A percentile compares a stretch with the other conserved stretches of the same genome.
phyloP scores from a whole-genome alignment of 768 basidiomycete species.

The Panus rudis region DNA sequence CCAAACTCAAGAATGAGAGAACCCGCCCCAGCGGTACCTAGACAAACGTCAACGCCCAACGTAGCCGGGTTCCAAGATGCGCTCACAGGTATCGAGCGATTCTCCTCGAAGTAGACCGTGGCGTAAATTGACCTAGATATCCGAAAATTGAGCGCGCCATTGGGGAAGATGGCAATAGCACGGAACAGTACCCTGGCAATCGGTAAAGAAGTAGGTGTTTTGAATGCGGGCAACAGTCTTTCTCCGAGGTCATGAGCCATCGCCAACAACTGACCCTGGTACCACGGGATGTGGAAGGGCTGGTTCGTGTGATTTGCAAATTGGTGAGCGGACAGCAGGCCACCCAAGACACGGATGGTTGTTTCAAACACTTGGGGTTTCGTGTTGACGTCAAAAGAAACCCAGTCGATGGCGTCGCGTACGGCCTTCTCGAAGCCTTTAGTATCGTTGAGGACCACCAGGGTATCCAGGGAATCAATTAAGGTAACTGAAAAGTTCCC shows the following conservation, averaged over 20 bases:
- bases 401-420: slow-evolving; percentile 69
- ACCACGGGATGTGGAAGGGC: slow-evolving; percentile 78
- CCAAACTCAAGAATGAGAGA: slow-evolving; percentile 92
- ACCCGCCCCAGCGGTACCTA: slow-evolving; percentile 89
- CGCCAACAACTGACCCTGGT: slow-evolving; percentile 67
- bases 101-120: slow-evolving; percentile 74
- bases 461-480: slow-evolving; percentile 77
- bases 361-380: slow-evolving; percentile 99
- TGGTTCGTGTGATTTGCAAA: slow-evolving; percentile 63
- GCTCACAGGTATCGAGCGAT: slow-evolving; percentile 78
- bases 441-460: slow-evolving; percentile 82
- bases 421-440: slow-evolving; percentile 81
- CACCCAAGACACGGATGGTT: slow-evolving; percentile 90
- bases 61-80: background rate
- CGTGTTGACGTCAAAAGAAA: slow-evolving; percentile 89
- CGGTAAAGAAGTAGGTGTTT: slow-evolving; percentile 87
- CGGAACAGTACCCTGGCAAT: slow-evolving; percentile 65
- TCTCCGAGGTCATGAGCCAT: slow-evolving; percentile 85
- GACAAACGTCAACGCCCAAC: slow-evolving; percentile 3
- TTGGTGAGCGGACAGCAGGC: slow-evolving; percentile 79
- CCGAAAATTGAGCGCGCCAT: no score
- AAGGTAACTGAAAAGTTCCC: slow-evolving; percentile 89
- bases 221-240: slow-evolving; percentile 84
- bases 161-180: no score
- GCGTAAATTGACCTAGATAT: slow-evolving; percentile 70